Evolutionary conservation across 495 filamentous ascomycete species (phyloP).

Genomic region (Penicillium pancosmium): DNA sequence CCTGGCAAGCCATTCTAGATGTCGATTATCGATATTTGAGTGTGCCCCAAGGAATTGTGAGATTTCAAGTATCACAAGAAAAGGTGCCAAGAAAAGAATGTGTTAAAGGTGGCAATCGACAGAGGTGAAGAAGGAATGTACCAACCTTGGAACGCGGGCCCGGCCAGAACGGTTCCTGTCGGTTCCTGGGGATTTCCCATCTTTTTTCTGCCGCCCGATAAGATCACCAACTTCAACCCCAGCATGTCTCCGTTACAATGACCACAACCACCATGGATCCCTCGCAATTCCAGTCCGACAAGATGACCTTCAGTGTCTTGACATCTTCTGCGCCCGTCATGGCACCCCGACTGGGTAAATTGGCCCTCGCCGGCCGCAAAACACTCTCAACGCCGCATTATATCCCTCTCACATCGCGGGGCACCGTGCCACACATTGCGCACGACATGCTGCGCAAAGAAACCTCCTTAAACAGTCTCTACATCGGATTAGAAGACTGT

Average conservation of each 20-base stretch:
- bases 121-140: background rate
- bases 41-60: background rate
- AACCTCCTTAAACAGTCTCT: constrained; percentile 67
- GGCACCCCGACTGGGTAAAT: constrained; percentile 60
- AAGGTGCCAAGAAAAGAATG: background rate
- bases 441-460: constrained; percentile 77
- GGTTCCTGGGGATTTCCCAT: constrained; percentile 10
- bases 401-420: constrained; percentile 77
- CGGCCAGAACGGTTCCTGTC: constrained; percentile 9
- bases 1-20: constrained; percentile 21
- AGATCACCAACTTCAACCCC: constrained; percentile 12
- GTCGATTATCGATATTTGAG: background rate
- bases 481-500: constrained; percentile 94
- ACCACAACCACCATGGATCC: constrained; percentile 34
- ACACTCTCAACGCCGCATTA: constrained; percentile 79
- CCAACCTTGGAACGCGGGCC: background rate
- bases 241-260: constrained; percentile 15
- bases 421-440: constrained; percentile 81
- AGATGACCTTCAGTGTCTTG: constrained; percentile 39
- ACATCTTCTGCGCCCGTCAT: constrained; percentile 30
- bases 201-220: constrained; percentile 28
- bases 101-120: background rate
- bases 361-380: constrained; percentile 61
- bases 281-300: constrained; percentile 16
- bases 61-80: background rate